phyloP scores from a whole-genome alignment of 768 basidiomycete genomes.

The Tricholoma sp. region DNA sequence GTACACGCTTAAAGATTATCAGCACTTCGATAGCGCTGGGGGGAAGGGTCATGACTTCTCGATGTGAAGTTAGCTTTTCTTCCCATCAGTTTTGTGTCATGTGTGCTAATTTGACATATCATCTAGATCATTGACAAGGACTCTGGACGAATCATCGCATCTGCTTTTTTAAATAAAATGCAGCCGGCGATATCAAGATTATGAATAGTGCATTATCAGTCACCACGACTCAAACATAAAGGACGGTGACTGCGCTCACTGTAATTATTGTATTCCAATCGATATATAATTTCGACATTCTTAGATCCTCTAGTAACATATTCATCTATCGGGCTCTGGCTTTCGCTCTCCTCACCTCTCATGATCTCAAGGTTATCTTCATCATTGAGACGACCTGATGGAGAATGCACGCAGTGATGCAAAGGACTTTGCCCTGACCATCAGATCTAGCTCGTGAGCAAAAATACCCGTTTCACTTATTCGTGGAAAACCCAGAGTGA shows the following conservation, averaged over 20 bases:
- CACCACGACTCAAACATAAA: not conserved
- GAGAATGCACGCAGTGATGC: too few relatives aligned
- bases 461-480: too few relatives aligned
- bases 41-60: constrained; percentile 63
- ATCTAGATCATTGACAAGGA: constrained; percentile 54
- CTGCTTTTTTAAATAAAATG: constrained; percentile 70
- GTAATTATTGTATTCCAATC: not conserved
- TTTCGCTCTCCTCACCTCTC: too few relatives aligned
- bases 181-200: constrained; percentile 53
- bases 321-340: not conserved
- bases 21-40: constrained; percentile 65
- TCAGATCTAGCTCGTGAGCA: too few relatives aligned
- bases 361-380: too few relatives aligned
- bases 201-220: constrained; percentile 15
- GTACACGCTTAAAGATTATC: constrained; percentile 51
- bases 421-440: too few relatives aligned
- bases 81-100: constrained; percentile 2
- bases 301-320: not conserved
- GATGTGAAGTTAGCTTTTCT: constrained; percentile 54
- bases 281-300: not conserved
- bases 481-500: too few relatives aligned
- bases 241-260: not conserved
- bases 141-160: constrained; percentile 55
- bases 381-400: too few relatives aligned
- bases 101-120: not conserved